These are phyloP conservation scores for Phytophthora agathidicida DNA, from an alignment of 352 stramenopile genomes.

Conservation along the genomic window DNA sequence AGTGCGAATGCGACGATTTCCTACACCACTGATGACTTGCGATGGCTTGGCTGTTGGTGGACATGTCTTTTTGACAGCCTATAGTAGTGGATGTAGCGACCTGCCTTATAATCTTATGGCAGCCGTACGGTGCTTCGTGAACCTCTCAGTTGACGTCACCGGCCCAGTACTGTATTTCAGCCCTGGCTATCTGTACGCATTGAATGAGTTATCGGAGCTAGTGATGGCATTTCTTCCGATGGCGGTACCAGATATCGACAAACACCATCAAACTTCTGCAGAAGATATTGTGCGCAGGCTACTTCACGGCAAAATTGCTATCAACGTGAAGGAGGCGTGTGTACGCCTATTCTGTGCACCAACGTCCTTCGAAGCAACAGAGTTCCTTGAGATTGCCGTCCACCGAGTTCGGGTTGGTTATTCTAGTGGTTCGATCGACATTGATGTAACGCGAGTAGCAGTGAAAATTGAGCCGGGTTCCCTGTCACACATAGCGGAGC, in stretches of 20 bases:
- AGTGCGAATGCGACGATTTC: conserved; percentile 55
- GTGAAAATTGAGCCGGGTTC: conserved; percentile 75
- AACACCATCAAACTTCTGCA: conserved; percentile 27
- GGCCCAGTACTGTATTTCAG: conserved; percentile 55
- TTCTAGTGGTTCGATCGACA: conserved; percentile 30
- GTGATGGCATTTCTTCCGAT: conserved; percentile 39
- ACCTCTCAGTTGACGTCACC: conserved; percentile 44
- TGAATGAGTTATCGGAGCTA: conserved; percentile 54
- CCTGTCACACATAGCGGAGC: conserved; percentile 63
- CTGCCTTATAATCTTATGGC: conserved; percentile 34
- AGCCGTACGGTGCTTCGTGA: conserved; percentile 42
- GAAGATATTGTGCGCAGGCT: conserved; percentile 69
- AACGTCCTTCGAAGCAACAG: conserved; percentile 56
- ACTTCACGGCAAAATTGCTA: conserved; percentile 56
- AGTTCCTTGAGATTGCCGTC: conserved; percentile 60
- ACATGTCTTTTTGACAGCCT: conserved; percentile 39
- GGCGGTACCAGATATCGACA: conserved; percentile 59
- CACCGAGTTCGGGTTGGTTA: conserved; percentile 45
- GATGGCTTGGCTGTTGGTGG: conserved; percentile 40
- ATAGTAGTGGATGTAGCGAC: conserved; percentile 11
- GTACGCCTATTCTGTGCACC: conserved; percentile 51
- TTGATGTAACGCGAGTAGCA: conserved; percentile 52
- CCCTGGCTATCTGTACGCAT: conserved; percentile 56
- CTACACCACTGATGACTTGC: conserved; percentile 52
- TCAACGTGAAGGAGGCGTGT: conserved; percentile 44